Percentiles rank a stretch among this genome's conserved stretches.
These are phyloP conservation scores for Trifolium fragiferum DNA, from an alignment of 306 rosid genomes.

Conservation along the genomic window DNA sequence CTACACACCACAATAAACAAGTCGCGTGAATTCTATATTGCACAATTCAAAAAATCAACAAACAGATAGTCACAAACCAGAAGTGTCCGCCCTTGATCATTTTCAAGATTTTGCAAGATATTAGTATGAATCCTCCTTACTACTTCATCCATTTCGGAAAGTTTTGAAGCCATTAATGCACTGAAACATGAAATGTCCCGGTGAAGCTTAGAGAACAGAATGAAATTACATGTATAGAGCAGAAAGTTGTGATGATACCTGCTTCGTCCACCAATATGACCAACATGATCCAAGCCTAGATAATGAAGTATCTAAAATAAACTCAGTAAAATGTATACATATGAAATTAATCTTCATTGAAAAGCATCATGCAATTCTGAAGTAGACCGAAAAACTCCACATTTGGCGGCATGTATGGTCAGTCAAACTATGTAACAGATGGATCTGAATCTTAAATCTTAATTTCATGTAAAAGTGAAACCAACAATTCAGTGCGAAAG, in stretches of 20 bases:
- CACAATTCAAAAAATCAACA: slow-evolving; percentile 29
- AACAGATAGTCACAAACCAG: slow-evolving; percentile 67
- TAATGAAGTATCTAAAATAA: slow-evolving; percentile 94
- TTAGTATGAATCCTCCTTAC: slow-evolving; percentile 77
- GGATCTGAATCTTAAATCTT: slow-evolving; percentile 27
- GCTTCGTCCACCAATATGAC: slow-evolving; percentile 93
- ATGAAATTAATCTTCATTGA: slow-evolving; percentile 35
- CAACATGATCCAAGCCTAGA: slow-evolving; percentile 97
- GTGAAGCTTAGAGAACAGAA: slow-evolving; percentile 44
- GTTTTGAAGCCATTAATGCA: slow-evolving; percentile 80
- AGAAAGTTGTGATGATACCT: slow-evolving; percentile 58
- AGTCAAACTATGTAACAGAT: slow-evolving; percentile 24
- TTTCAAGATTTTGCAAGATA: slow-evolving; percentile 51
- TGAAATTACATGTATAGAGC: slow-evolving; percentile 31
- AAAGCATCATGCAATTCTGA: slow-evolving; percentile 39
- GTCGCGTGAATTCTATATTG: slow-evolving; percentile 19
- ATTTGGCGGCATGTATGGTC: slow-evolving; percentile 9
- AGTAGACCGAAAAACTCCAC: slow-evolving; percentile 7
- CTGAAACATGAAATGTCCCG: slow-evolving; percentile 58
- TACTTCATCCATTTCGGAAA: slow-evolving; percentile 93
- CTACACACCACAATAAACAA: slow-evolving; percentile 22
- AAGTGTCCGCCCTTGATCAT: slow-evolving; percentile 67
- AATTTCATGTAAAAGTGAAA: slow-evolving; percentile 26
- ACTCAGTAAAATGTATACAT: slow-evolving; percentile 49
- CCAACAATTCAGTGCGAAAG: not conserved